phyloP scores from a whole-genome alignment of 2,329 filamentous ascomycete genomes.

The Stachybotrys chlorohalonatus region DNA sequence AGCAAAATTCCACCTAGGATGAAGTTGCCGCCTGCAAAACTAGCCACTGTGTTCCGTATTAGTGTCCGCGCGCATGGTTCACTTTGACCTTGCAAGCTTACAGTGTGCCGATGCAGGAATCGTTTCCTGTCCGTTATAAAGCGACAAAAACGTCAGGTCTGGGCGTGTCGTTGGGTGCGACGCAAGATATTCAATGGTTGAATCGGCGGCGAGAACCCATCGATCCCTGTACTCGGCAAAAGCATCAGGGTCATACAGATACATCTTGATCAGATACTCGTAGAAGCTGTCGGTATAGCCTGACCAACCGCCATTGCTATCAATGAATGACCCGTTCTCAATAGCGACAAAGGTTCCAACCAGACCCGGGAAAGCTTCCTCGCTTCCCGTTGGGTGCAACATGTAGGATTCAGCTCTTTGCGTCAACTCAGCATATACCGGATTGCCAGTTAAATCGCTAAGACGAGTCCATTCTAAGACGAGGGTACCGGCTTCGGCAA shows the following conservation, averaged over 20 bases:
- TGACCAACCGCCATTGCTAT: conserved; percentile 65
- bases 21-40: conserved; percentile 80
- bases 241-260: conserved; percentile 59
- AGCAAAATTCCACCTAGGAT: conserved; percentile 71
- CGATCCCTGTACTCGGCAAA: conserved; percentile 60
- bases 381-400: conserved; percentile 46
- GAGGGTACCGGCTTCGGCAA: conserved; percentile 70
- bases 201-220: conserved; percentile 69
- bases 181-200: conserved; percentile 60
- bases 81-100: conserved; percentile 18
- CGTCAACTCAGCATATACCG: conserved; percentile 55
- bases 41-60: conserved; percentile 45
- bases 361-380: conserved; percentile 69
- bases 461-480: conserved; percentile 79
- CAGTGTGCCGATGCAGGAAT: conserved; percentile 39
- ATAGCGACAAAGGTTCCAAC: conserved; percentile 61
- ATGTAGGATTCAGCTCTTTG: conserved; percentile 63
- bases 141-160: conserved; percentile 64
- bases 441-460: conserved; percentile 63
- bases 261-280: conserved; percentile 91
- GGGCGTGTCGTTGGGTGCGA: conserved; percentile 57
- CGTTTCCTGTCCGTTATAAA: conserved; percentile 38
- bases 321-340: conserved; percentile 54
- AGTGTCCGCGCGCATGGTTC: not conserved
- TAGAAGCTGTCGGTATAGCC: conserved; percentile 76